Evolutionary conservation across 768 basidiomycete genomes (phyloP), one percentile per base, ranked within the genome.

Genomic region (Tephrocybe sp.): DNA sequence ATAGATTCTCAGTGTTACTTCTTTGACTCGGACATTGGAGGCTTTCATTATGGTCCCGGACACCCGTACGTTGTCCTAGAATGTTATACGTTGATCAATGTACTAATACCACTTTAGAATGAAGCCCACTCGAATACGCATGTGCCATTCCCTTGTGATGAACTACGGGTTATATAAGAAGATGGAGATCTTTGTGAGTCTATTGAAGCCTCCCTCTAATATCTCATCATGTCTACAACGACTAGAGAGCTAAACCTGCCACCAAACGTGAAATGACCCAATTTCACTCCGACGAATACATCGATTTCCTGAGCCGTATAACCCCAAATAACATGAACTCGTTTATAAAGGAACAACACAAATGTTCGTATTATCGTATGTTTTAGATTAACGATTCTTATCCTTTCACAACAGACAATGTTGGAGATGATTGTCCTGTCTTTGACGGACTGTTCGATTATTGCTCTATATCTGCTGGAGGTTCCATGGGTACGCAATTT

Each of bases 211-310:
- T 21, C 18, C 12, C 19, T 11, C 24, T 19, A 36, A 15, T 19
- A 24, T 15, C 44, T 46, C 35, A 25, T 60, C 3, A 19, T 19
- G 9, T 26, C 22, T n/a, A n/a, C n/a, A n/a, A n/a, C n/a, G n/a
- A n/a, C n/a, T n/a, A 99, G 97, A 84, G 97, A 52, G 97, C 97
- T 4, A 99, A 99, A 78, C 97, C 97, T 5, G 97, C 97, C 7
- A 99, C 97, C 2, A 97, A 97, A 71, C 89, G 97, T 52, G 97
- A 99, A 69, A 98, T 99, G 97, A 96, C 97, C 16, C 91, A 99
- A 63, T 99, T 98, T 64, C 96, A 98, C 68, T 95, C 96, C 4
- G 96, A 99, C 68, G 97, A 98, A 76, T 99, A 98, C 66, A 91
- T 98, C 51, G 97, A 98, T 60, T 98, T 99, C 69, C 78, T 98